Conservation (phyloP, 306 rosid species). For the Casuarina cunninghamiana region DNA sequence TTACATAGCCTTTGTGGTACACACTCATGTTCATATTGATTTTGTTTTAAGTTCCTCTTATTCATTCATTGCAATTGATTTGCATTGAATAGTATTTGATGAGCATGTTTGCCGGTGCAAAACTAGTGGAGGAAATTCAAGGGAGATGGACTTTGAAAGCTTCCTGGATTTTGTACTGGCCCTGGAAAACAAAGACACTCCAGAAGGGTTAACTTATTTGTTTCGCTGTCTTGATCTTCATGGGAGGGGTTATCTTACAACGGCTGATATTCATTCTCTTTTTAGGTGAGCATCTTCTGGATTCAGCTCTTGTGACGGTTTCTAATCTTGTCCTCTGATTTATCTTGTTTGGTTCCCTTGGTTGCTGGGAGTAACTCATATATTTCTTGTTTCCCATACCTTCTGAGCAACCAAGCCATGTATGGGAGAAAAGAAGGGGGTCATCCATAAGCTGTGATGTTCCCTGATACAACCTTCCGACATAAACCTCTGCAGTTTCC, state of each 20-base stretch:
- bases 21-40: neutral
- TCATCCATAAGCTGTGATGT: conserved; percentile 69
- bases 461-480: conserved; percentile 88
- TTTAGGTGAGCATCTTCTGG: conserved; percentile 62
- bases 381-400: neutral
- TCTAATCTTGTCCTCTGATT: neutral
- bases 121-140: conserved; percentile 67
- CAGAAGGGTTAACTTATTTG: conserved; percentile 93
- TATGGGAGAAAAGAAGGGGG: conserved; percentile 91
- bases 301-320: neutral
- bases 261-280: conserved; percentile 93
- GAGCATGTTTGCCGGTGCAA: conserved; percentile 89
- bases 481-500: conserved; percentile 69
- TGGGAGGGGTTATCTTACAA: conserved; percentile 89
- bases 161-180: conserved; percentile 95
- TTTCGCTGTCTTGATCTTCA: conserved; percentile 98
- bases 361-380: neutral
- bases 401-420: conserved; percentile 20
- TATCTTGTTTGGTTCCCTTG: conserved; percentile 5
- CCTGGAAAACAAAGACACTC: conserved; percentile 95
- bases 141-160: conserved; percentile 94
- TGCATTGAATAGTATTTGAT: conserved; percentile 67
- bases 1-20: neutral
- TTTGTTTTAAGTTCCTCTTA: neutral
- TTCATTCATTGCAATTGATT: conserved; percentile 9